Conservation (phyloP, 2,329 filamentous ascomycete genomes). For the Neonectria magnoliae region DNA sequence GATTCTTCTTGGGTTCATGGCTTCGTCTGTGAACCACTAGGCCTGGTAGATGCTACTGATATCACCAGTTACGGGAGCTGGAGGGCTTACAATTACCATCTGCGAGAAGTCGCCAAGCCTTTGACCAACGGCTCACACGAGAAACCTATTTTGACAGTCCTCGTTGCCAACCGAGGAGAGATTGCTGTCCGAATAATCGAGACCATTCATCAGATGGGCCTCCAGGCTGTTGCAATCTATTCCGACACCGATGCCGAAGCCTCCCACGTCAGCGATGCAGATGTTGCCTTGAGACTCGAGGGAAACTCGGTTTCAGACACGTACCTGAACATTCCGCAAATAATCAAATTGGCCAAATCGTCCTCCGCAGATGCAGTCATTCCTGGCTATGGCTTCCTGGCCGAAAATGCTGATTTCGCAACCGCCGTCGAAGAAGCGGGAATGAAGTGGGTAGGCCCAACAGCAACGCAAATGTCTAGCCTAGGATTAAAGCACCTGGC, state of each 20-base stretch:
- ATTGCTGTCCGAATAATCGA: constrained; percentile 73
- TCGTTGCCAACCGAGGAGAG: constrained; percentile 77
- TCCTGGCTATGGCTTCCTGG: constrained; percentile 74
- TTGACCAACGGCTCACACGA: neutral
- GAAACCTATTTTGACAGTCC: constrained; percentile 43
- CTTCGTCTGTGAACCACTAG: constrained; percentile 51
- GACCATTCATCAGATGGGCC: constrained; percentile 73
- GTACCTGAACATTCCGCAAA: constrained; percentile 73
- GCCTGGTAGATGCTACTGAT: constrained; percentile 44
- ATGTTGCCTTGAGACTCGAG: constrained; percentile 72
- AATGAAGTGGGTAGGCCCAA: constrained; percentile 69
- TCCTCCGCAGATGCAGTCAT: constrained; percentile 66
- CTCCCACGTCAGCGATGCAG: constrained; percentile 76
- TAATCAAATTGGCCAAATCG: constrained; percentile 62
- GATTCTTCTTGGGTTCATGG: constrained; percentile 49
- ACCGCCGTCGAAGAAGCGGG: constrained; percentile 61
- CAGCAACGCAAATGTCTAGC: constrained; percentile 53
- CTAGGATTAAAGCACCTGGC: constrained; percentile 53
- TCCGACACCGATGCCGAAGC: constrained; percentile 69
- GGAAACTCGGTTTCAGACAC: constrained; percentile 57
- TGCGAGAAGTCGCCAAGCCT: neutral
- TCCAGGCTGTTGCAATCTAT: constrained; percentile 76
- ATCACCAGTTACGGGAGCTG: constrained; percentile 47
- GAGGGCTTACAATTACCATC: constrained; percentile 40
- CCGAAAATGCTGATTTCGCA: constrained; percentile 72